Conservation (phyloP, 176 grass and related monocot genomes). For the Olyra latifolia region DNA sequence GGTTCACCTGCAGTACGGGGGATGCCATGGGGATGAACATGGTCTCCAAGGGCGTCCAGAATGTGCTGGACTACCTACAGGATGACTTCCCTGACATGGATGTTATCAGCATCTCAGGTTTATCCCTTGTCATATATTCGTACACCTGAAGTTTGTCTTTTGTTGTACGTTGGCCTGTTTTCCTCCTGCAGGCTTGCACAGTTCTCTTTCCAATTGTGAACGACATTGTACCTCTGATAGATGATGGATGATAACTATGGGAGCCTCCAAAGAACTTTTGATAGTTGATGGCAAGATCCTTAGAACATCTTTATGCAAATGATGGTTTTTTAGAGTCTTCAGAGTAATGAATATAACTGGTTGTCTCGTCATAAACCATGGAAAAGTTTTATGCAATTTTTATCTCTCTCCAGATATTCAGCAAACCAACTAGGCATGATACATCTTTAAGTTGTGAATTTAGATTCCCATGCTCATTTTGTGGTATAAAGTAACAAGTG, state of each 20-base stretch:
- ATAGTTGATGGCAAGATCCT: background rate
- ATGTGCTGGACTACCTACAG: slow-evolving; percentile 81
- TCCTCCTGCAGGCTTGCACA: background rate
- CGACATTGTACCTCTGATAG: background rate
- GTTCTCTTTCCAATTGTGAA: background rate
- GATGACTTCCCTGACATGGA: slow-evolving; percentile 91
- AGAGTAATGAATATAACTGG: background rate
- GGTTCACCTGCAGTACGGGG: slow-evolving; percentile 86
- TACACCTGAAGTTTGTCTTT: background rate
- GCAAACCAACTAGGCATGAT: slow-evolving; percentile 4
- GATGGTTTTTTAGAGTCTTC: background rate
- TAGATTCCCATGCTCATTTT: background rate
- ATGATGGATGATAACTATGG: background rate
- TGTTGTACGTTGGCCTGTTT: background rate
- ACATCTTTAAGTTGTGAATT: background rate
- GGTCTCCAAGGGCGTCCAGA: slow-evolving; percentile 90
- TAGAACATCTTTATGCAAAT: background rate
- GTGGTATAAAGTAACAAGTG: background rate
- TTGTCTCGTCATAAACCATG: background rate
- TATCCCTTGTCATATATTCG: background rate
- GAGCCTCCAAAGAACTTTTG: background rate
- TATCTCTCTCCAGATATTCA: background rate
- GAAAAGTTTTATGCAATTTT: background rate
- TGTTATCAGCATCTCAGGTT: slow-evolving; percentile 95
- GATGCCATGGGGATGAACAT: slow-evolving; percentile 99